These are phyloP conservation scores for Magnaporthales sp. DNA, from an alignment of 2,329 filamentous ascomycete species.

Conservation along the genomic window DNA sequence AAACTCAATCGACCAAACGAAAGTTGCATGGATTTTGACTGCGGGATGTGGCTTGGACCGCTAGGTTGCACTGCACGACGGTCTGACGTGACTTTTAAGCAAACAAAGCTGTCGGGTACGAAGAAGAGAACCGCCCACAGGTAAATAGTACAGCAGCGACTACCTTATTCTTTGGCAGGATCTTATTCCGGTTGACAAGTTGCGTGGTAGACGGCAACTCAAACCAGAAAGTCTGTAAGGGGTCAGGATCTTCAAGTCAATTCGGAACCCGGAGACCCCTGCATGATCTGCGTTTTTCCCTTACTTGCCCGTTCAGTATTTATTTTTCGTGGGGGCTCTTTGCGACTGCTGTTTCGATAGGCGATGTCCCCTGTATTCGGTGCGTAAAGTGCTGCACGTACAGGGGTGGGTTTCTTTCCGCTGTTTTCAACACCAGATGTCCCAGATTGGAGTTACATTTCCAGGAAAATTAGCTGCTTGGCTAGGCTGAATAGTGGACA, in stretches of 20 bases:
- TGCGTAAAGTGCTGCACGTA: background rate
- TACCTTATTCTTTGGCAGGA: too few species aligned
- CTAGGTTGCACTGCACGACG: background rate
- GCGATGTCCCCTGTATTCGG: background rate
- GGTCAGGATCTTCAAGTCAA: background rate
- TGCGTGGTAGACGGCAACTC: background rate
- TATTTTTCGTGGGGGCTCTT: background rate
- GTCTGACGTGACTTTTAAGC: background rate
- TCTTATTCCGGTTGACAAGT: background rate
- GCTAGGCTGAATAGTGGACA: too few species aligned
- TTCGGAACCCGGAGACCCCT: background rate
- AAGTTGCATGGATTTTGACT: background rate
- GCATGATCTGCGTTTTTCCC: background rate
- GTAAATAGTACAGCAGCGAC: too few species aligned
- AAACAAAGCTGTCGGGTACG: background rate
- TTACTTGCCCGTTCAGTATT: background rate
- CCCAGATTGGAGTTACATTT: background rate
- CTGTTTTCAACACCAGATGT: background rate
- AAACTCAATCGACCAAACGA: background rate
- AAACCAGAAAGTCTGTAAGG: background rate
- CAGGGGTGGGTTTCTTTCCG: background rate
- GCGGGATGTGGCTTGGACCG: background rate
- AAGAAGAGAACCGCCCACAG: background rate
- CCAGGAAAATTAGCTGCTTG: background rate
- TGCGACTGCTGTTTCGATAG: background rate